A percentile compares a stretch with the other conserved stretches of the same genome.
phyloP scores from a whole-genome alignment of 2,329 filamentous ascomycete genomes.

The Fusarium sp. region DNA sequence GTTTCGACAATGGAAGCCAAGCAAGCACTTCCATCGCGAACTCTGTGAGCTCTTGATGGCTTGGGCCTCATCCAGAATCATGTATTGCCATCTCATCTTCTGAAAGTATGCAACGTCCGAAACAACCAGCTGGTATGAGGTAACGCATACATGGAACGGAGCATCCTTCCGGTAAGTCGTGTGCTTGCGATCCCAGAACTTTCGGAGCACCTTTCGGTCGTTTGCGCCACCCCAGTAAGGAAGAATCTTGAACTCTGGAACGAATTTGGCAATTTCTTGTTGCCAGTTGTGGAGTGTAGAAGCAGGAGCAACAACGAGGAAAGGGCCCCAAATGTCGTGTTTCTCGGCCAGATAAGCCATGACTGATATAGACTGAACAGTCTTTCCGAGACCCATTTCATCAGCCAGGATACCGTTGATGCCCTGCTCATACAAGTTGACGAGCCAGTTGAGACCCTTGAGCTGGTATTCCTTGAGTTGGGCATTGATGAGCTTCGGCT shows the following conservation, averaged over 20 bases:
- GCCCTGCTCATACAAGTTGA: conserved; percentile 98
- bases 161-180: conserved; percentile 94
- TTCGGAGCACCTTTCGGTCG: conserved; percentile 94
- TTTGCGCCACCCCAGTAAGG: conserved; percentile 97
- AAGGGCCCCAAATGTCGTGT: conserved; percentile 98
- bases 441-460: conserved; percentile 99
- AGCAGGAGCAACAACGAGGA: conserved; percentile 94
- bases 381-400: conserved; percentile 99
- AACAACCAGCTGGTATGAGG: conserved; percentile 96
- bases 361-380: conserved; percentile 97
- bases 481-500: conserved; percentile 91
- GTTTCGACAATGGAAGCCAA: conserved; percentile 96
- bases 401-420: conserved; percentile 99
- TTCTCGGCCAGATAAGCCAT: conserved; percentile 98
- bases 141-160: conserved; percentile 94
- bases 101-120: conserved; percentile 97
- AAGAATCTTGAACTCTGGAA: conserved; percentile 92
- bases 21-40: conserved; percentile 94
- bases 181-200: conserved; percentile 99
- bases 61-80: conserved; percentile 98
- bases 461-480: conserved; percentile 98
- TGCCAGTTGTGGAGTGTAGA: conserved; percentile 99
- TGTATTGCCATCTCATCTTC: conserved; percentile 99
- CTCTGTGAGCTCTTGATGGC: conserved; percentile 98
- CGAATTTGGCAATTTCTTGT: conserved; percentile 95